Evolutionary conservation across 2,329 filamentous ascomycete species (phyloP).

Genomic region (Moelleriella libera): DNA sequence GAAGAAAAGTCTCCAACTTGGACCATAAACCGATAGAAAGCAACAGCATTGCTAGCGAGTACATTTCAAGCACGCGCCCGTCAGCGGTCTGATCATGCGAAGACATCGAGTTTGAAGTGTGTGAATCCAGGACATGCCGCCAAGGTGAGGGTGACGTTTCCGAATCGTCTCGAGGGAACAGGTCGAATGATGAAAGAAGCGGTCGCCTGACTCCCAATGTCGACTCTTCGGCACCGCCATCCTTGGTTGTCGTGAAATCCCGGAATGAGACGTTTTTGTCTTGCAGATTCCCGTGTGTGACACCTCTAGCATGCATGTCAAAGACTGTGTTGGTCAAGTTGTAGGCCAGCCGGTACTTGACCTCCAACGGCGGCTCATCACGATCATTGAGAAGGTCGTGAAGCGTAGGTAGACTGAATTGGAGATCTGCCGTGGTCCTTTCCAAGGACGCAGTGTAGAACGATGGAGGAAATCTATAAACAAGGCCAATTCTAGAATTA

Average conservation of each 20-base stretch:
- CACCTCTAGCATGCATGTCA: constrained; percentile 54
- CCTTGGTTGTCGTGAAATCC: constrained; percentile 26
- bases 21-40: constrained; percentile 67
- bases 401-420: constrained; percentile 38
- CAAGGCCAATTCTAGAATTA: constrained; percentile 54
- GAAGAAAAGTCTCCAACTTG: constrained; percentile 40
- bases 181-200: constrained; percentile 58
- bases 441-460: constrained; percentile 46
- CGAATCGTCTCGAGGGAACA: constrained; percentile 35
- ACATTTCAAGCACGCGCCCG: constrained; percentile 51
- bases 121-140: constrained; percentile 52
- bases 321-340: constrained; percentile 61
- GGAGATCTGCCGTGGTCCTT: constrained; percentile 31
- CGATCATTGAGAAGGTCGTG: constrained; percentile 36
- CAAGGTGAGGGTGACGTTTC: constrained; percentile 14
- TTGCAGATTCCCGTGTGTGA: constrained; percentile 57
- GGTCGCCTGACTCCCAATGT: constrained; percentile 53
- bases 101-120: constrained; percentile 31
- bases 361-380: constrained; percentile 54
- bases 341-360: constrained; percentile 61
- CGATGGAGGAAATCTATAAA: constrained; percentile 58
- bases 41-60: constrained; percentile 58
- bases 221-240: constrained; percentile 21
- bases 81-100: constrained; percentile 37
- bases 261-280: constrained; percentile 56